A percentile compares a stretch with the other conserved stretches of the same genome.
Evolutionary conservation across 805 yeast species (phyloP).

Genomic region (Kodamaea sagamina): DNA sequence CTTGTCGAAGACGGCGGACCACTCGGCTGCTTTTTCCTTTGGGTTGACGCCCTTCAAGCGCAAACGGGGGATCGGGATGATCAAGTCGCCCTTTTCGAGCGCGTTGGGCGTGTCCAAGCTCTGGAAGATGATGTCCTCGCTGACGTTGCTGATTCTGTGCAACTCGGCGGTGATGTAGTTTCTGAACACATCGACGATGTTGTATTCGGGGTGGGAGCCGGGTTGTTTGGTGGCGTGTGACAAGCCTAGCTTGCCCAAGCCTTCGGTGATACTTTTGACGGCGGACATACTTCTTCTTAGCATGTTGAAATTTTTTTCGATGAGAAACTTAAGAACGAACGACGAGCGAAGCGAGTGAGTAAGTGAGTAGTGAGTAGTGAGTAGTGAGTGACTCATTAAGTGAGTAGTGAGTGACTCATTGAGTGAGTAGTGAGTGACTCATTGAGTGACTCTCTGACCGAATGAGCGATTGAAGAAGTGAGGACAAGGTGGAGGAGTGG

Average conservation of each 20-base stretch:
- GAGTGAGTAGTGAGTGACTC: too few relatives aligned
- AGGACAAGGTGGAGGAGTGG: too few relatives aligned
- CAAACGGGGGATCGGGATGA: slow-evolving; percentile 88
- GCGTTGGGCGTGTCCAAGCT: slow-evolving; percentile 87
- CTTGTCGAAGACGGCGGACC: slow-evolving; percentile 76
- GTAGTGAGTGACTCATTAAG: not conserved
- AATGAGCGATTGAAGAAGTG: too few relatives aligned
- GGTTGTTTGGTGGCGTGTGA: slow-evolving; percentile 43
- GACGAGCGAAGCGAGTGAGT: not conserved
- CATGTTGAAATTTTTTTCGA: slow-evolving; percentile 9
- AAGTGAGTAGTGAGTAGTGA: not conserved
- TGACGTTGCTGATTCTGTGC: slow-evolving; percentile 71
- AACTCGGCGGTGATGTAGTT: slow-evolving; percentile 84
- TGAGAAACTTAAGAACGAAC: not conserved
- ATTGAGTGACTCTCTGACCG: too few relatives aligned
- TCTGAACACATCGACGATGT: slow-evolving; percentile 86
- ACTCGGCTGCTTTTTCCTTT: slow-evolving; percentile 69
- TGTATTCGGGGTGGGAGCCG: slow-evolving; percentile 73
- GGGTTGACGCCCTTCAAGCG: slow-evolving; percentile 76
- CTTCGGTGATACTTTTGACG: slow-evolving; percentile 29
- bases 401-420: not conserved
- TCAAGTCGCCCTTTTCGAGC: slow-evolving; percentile 87
- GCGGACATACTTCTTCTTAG: slow-evolving; percentile 10
- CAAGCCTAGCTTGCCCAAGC: slow-evolving; percentile 40
- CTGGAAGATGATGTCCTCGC: slow-evolving; percentile 66